phyloP scores from a whole-genome alignment of 331 rosid species.

The Acacia pycnantha region DNA sequence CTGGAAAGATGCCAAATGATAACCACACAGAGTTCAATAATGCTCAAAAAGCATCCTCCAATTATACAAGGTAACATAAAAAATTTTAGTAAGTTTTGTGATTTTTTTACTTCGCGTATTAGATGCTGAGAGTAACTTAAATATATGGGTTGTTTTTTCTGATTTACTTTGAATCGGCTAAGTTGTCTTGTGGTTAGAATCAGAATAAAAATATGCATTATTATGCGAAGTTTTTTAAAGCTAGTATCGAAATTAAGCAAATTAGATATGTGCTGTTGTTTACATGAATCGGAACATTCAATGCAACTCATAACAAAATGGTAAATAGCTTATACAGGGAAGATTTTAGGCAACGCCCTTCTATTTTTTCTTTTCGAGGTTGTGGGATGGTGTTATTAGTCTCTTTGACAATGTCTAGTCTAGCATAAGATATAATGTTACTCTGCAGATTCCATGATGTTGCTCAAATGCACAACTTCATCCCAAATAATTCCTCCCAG shows the following conservation, averaged over 20 bases:
- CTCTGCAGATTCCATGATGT: background rate
- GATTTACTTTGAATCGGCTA: background rate
- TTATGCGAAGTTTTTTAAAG: background rate
- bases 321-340: background rate
- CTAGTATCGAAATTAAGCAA: background rate
- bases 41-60: background rate
- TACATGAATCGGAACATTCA: background rate
- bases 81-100: background rate
- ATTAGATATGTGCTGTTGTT: background rate
- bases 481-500: background rate
- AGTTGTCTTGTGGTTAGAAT: background rate
- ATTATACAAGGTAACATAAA: background rate
- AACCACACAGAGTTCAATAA: background rate
- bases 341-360: background rate
- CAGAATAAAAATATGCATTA: background rate
- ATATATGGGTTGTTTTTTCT: background rate
- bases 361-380: background rate
- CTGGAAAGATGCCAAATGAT: background rate
- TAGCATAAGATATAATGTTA: background rate
- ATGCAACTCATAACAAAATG: background rate
- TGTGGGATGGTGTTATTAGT: background rate
- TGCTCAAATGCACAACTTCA: background rate
- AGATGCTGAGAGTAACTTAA: background rate
- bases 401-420: background rate
- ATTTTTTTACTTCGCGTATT: background rate